Evolutionary conservation across 1,284 basidiomycete genomes (phyloP).

Genomic region (Ustilago vetiveriae): DNA sequence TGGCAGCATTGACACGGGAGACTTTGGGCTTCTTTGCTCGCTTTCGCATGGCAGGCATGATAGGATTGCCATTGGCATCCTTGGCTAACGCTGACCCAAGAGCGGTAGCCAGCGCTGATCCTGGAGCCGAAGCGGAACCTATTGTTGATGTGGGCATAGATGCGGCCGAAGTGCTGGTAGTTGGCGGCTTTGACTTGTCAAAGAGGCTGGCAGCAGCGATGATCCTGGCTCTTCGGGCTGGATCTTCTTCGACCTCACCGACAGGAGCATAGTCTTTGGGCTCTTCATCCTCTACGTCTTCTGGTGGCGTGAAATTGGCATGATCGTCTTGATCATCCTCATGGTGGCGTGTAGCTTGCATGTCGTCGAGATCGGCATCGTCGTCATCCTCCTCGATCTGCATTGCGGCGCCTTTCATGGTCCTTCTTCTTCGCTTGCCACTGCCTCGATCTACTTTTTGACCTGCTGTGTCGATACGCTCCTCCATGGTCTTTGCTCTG

Average conservation of each 20-base stretch:
- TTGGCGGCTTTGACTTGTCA: conserved; percentile 19
- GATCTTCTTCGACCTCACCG: conserved; percentile 47
- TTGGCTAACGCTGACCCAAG: conserved; percentile 62
- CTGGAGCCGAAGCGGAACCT: conserved; percentile 11
- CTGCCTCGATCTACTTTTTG: conserved; percentile 26
- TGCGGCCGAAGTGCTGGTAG: conserved; percentile 4
- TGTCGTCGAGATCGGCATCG: conserved; percentile 47
- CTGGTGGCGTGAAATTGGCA: conserved; percentile 26
- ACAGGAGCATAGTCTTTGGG: conserved; percentile 32
- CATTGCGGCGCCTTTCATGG: conserved; percentile 42
- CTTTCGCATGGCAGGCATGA: conserved; percentile 54
- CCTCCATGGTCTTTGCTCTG: conserved; percentile 48
- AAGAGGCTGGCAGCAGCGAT: conserved; percentile 44
- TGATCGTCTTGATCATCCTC: conserved; percentile 21
- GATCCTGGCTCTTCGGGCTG: conserved; percentile 44
- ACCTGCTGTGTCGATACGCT: conserved; percentile 53
- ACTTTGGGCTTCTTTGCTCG: conserved; percentile 35
- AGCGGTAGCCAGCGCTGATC: conserved; percentile 27
- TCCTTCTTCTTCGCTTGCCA: conserved; percentile 21
- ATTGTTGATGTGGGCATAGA: conserved; percentile 9
- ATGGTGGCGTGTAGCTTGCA: neutral
- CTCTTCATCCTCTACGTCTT: conserved; percentile 40
- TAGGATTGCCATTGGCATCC: conserved; percentile 53
- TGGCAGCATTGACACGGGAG: conserved; percentile 34
- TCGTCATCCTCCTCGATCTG: conserved; percentile 57